Evolutionary conservation across 345 rosid species (phyloP), one percentile per base, ranked within the genome.

Genomic region (Aquilaria sinensis): DNA sequence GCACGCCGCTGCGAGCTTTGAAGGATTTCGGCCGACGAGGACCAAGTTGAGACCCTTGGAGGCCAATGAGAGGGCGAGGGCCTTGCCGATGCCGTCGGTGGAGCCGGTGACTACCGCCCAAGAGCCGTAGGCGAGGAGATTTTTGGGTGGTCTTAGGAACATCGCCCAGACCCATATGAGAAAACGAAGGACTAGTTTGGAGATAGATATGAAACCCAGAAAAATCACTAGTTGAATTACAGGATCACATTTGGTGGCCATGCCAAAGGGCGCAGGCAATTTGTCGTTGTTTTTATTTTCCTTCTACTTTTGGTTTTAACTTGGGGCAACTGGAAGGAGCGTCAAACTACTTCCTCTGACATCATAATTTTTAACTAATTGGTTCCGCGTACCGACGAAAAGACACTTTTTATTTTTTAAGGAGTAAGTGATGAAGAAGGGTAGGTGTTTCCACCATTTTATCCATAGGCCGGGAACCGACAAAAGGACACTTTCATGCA

Each of bases 91-190:
- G 8, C 85, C 86, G 1, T 75, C 83, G 0, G 81, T 79, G 46
- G 77, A 60, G 67, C 89, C 82, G 0, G 81, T 81, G 72, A 84
- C 31, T 5, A 81, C 10, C 1, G 82, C 81, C 89, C 83, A 84
- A 0, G 71, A 68, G 50, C 83, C 76, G 12, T 81, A 79, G 32
- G 70, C 47, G 7, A 43, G 63, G 50, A 79, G 64, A 55, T 79
- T 67, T 70, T 79, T 81, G 1, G 84, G 70, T 0, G 74, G 72
- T 58, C 89, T 58, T 47, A 77, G 23, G 76, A 84, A 75, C 68
- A 53, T 57, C 37, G 32, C 15, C 60, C 69, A 70, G 10, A 84
- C 61, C 82, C 86, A 79, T 13, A 7, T 51, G 53, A 68, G 1
- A 10, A 81, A 56, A 58, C 45, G 4, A 16, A 79, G 33, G 31